Percentiles rank a stretch among this genome's conserved stretches.
phyloP scores from a whole-genome alignment of 495 filamentous ascomycete genomes.

The Glarea lozoyensis region DNA sequence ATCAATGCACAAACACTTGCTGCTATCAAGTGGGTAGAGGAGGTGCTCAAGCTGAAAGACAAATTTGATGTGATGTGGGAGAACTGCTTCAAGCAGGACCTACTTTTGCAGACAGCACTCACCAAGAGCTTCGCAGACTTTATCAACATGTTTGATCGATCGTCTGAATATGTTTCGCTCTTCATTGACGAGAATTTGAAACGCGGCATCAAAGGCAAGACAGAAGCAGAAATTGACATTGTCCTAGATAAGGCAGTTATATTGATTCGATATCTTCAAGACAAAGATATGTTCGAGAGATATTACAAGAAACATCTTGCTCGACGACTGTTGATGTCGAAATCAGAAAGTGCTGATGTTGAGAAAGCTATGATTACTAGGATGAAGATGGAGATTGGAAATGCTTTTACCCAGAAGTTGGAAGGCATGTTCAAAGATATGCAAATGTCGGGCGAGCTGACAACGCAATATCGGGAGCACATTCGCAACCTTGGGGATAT shows the following conservation, averaged over 20 bases:
- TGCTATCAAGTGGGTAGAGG: conserved; percentile 93
- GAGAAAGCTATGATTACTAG: conserved; percentile 94
- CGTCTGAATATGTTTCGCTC: conserved; percentile 87
- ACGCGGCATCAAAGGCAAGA: conserved; percentile 87
- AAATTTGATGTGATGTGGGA: conserved; percentile 79
- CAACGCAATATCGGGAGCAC: conserved; percentile 61
- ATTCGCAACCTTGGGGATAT: conserved; percentile 53
- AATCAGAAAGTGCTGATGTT: conserved; percentile 77
- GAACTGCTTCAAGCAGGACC: conserved; percentile 61
- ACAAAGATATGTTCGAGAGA: conserved; percentile 92
- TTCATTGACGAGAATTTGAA: conserved; percentile 97
- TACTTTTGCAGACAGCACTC: conserved; percentile 69
- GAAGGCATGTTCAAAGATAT: conserved; percentile 99
- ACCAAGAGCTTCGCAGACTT: conserved; percentile 81
- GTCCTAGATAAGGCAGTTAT: conserved; percentile 86
- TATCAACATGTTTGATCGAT: conserved; percentile 76
- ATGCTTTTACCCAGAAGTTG: conserved; percentile 83
- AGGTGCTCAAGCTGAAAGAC: conserved; percentile 74
- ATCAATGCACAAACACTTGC: conserved; percentile 56
- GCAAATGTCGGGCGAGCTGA: conserved; percentile 80
- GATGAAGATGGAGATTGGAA: conserved; percentile 93
- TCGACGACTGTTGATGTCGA: conserved; percentile 73
- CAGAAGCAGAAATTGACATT: conserved; percentile 77
- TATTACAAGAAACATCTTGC: conserved; percentile 99
- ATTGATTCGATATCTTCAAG: conserved; percentile 74